Base-by-base conservation (phyloP, 805 yeast species). In the Pichia nanzhaoensis region DNA sequence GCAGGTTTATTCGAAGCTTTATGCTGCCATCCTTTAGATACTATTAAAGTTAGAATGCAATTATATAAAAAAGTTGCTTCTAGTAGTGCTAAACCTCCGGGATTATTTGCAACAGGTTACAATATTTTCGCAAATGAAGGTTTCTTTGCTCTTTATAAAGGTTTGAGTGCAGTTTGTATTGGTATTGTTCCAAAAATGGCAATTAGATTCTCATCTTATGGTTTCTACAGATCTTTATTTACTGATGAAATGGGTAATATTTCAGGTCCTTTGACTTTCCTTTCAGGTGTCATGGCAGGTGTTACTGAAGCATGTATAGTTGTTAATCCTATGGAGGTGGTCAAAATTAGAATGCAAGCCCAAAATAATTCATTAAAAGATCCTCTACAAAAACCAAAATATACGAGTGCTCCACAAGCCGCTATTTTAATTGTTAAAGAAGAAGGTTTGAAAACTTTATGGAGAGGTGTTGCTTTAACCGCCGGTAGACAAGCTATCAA, bases 101-200 rank as follows among this genome's bases (percentile, higher is more conserved):
- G 98, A 0, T 88, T 91, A 58, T 58, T 88, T 49, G 74, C 70
- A 42, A 91, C 98, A 4, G 98, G 96, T 55, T 68, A 75, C 43
- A 72, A 74, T 49, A 90, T 91, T 53, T 86, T 80, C 46, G 73
- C 74, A 47, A 78, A 85, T 49, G 98, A 91, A 64, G 84, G 95
- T 4, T 74, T 87, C 50, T 70, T 87, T 44, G 91, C 96, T 4
- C 75, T 91, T 21, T 91, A 91, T 71, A 90, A 91, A 64, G 99
- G 99, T 46, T 75, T 91, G 43, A 97, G 97, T 24, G 98, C 99
- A 19, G 99, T 91, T 47, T 86, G 89, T 48, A 85, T 91, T 60
- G 99, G 99, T 47, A 91, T 91, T 59, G 95, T 91, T 42, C 99
- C 99, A 47, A 91, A 91, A 64, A 91, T 91, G 99, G 98, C 96